These are phyloP conservation scores for Cubamyces sp. DNA, from an alignment of 768 basidiomycete genomes.

Conservation along the genomic window DNA sequence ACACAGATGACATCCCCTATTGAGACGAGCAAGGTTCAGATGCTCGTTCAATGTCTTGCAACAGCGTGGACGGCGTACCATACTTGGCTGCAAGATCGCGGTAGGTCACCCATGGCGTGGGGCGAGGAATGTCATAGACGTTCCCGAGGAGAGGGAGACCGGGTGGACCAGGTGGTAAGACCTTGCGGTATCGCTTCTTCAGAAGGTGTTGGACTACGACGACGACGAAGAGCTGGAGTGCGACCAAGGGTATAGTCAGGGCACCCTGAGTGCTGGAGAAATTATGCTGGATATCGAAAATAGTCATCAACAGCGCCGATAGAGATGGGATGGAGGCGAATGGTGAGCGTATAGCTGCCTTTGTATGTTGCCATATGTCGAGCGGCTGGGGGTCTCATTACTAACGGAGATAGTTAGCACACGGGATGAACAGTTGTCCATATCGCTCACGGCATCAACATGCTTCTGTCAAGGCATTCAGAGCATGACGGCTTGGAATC, in stretches of 20 bases:
- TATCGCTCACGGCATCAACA: no score
- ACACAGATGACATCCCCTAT: neutral
- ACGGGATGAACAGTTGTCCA: no score
- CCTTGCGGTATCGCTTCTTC: neutral
- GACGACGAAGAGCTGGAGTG: neutral
- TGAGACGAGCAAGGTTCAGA: no score
- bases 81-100: neutral
- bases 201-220: neutral
- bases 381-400: no score
- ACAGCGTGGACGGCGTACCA: neutral
- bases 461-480: no score
- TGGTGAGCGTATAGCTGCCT: no score
- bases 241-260: neutral
- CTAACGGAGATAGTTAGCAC: no score
- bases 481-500: no score
- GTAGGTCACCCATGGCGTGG: neutral
- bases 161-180: neutral
- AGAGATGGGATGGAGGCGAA: no score
- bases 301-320: no score
- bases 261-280: neutral
- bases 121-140: neutral
- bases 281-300: no score
- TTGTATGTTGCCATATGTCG: no score
- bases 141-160: slow-evolving; percentile 3
- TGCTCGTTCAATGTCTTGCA: neutral